Conservation (phyloP, 306 rosid genomes). For the Adenanthera pavonina region DNA sequence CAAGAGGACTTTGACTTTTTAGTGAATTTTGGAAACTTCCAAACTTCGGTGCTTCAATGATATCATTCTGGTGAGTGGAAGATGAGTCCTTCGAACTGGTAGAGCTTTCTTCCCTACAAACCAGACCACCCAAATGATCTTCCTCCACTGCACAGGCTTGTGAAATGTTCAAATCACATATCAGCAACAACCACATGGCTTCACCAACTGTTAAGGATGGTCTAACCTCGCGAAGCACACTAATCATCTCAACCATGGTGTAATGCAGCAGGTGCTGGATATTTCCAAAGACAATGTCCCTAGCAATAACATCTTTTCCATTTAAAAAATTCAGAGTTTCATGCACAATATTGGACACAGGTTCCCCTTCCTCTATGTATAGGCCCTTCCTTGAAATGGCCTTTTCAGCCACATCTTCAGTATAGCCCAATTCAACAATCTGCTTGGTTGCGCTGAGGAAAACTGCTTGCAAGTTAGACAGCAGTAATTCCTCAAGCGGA, state of each 20-base stretch:
- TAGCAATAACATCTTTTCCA: conserved; percentile 32
- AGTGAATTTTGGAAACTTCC: conserved; percentile 33
- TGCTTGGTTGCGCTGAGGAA: conserved; percentile 51
- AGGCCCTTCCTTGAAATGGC: conserved; percentile 58
- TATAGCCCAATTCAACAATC: conserved; percentile 58
- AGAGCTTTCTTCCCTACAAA: conserved; percentile 36
- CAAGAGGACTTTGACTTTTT: conserved; percentile 29
- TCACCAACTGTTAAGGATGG: conserved; percentile 65
- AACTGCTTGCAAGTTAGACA: conserved; percentile 54
- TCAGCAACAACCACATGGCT: conserved; percentile 76
- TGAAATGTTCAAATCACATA: conserved; percentile 62
- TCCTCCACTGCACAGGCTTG: conserved; percentile 52
- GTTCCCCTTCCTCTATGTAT: conserved; percentile 52
- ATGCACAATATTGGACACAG: conserved; percentile 47
- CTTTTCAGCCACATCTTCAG: conserved; percentile 45
- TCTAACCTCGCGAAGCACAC: conserved; percentile 60
- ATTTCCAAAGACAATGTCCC: conserved; percentile 42
- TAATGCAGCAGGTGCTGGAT: conserved; percentile 55
- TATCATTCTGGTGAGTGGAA: conserved; percentile 27
- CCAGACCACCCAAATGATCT: conserved; percentile 43
- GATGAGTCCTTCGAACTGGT: conserved; percentile 31
- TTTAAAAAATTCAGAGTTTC: conserved; percentile 46
- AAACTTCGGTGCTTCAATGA: conserved; percentile 42
- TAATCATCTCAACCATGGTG: conserved; percentile 68
- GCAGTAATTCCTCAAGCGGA: conserved; percentile 56